Evolutionary conservation across 805 yeast genomes (phyloP), one percentile per base, ranked within the genome.

Genomic region (Candida ovalis): DNA sequence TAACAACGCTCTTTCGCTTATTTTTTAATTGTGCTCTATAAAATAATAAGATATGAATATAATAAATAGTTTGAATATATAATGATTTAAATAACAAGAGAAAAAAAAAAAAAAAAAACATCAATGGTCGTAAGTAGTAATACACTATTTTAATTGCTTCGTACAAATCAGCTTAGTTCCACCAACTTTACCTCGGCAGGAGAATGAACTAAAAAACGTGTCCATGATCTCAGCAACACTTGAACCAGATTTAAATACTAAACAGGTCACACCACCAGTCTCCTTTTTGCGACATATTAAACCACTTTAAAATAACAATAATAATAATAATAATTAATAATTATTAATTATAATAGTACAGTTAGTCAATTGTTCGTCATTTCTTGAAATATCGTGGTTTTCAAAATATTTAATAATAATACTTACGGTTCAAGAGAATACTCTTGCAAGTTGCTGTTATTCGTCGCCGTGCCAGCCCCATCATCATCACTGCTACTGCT

Each of bases 401-500:
- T 15, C 13, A 38, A 10, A 38, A 4, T 21, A 27, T 21, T 21
- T 17, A 19, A 12, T 12, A n/a, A 7, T 6, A 5, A n/a, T 18
- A 43, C 45, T 35, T 35, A 43, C 45, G 33, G 21, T 17, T 43
- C 45, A 10, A 43, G 23, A 13, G 40, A 27, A 19, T 35, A 43
- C 5, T 37, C 36, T 35, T 35, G 38, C 10, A 25, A 25, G 6
- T 25, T 35, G 38, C 4, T 32, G 17, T n/a, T 15, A 32, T 32
- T 12, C 12, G 17, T 32, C n/a, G n/a, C n/a, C n/a, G n/a, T n/a
- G n/a, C n/a, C n/a, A n/a, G n/a, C n/a, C n/a, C n/a, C n/a, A n/a
- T 32, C 36, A 17, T 18, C 35, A 12, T 27, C 43, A 27, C 12
- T 40, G n/a, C 12, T 27, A 17, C n/a, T 30, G 35, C 17, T 30